A percentile compares a stretch with the other conserved stretches of the same genome.
phyloP scores from a whole-genome alignment of 192 early-diverging fungal genomes.

The Paraglomus occultum region DNA sequence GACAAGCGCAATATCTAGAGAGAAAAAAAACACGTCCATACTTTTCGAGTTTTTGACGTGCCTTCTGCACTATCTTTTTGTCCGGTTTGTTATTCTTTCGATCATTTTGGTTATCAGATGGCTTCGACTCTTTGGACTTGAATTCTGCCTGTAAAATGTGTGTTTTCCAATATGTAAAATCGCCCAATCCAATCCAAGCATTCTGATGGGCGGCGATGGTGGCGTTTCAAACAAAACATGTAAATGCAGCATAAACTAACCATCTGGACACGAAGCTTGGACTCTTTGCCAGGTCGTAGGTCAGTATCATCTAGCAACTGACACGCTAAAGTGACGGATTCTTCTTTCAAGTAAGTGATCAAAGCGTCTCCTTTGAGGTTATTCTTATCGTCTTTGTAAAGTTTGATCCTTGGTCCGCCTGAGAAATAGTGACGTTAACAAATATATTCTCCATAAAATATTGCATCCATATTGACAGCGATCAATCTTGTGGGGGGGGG shows the following conservation, averaged over 20 bases:
- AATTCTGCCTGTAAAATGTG: slow-evolving; percentile 72
- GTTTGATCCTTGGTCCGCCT: slow-evolving; percentile 86
- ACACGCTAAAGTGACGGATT: slow-evolving; percentile 83
- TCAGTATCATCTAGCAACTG: slow-evolving; percentile 85
- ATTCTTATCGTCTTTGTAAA: slow-evolving; percentile 75
- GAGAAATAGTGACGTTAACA: slow-evolving; percentile 13
- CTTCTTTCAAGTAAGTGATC: slow-evolving; percentile 87
- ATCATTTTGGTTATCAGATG: slow-evolving; percentile 30
- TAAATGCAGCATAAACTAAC: slow-evolving; percentile 31
- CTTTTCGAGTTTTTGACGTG: slow-evolving; percentile 74
- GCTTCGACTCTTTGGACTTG: slow-evolving; percentile 61
- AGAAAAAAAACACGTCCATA: slow-evolving; percentile 33
- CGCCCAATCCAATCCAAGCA: slow-evolving; percentile 7
- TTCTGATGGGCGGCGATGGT: neutral
- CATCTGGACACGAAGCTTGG: slow-evolving; percentile 71
- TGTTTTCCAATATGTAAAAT: neutral
- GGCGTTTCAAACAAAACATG: neutral
- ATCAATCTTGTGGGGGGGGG: too few relatives aligned
- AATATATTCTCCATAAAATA: neutral
- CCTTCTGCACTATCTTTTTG: slow-evolving; percentile 61
- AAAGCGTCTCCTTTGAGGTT: slow-evolving; percentile 87
- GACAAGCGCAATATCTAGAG: neutral
- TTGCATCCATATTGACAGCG: neutral
- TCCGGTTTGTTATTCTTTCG: slow-evolving; percentile 42
- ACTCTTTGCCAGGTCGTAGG: slow-evolving; percentile 60